Base-by-base conservation (phyloP, 495 filamentous ascomycete genomes). In the Aspergillus egyptiacus region DNA sequence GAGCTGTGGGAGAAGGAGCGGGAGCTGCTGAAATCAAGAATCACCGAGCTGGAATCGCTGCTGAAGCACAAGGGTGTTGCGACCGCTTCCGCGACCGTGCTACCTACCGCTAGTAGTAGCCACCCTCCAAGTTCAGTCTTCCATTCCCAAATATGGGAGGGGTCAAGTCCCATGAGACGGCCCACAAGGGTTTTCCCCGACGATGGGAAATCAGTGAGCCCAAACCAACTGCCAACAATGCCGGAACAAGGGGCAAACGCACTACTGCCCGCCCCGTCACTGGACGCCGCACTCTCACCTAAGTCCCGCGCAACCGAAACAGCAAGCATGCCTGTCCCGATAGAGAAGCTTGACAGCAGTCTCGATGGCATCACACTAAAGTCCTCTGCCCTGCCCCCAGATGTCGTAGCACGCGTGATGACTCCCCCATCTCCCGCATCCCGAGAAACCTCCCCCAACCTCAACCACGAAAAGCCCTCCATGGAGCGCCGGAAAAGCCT, bases 361-460 rank as follows among this genome's bases (percentile, higher is more conserved):
- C 60, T 75, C 11, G 72, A 75, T 39, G 72, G 72, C 7, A 75
- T 75, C 46, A 73, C 64, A 2, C 64, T 74, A 50, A 75, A 74
- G 41, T 73, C 72, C 17, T 69, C 69, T 17, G 70, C 65, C 0
- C 60, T 75, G 33, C 72, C 66, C 22, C 69, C 68, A 15, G 62
- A 63, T 31, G 55, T 73, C 8, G 62, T 74, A 14, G 68, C 69
- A 28, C 68, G 67, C 32, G 69, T 74, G 28, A 70, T 73, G 59
- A 73, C 70, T 24, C 69, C 72, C 31, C 67, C 71, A 11, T 65
- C 68, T 1, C 64, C 68, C n/a, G 57, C 63, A 9, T 59, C 66
- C 42, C 56, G 59, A 41, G 62, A 64, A 15, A 60, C 60, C 6
- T 59, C 65, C n/a, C 56, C 41, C 62, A 33, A 52, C 47, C 6